These are phyloP conservation scores for Scutellaria minor DNA, from an alignment of 257 asterid species.

Conservation along the genomic window DNA sequence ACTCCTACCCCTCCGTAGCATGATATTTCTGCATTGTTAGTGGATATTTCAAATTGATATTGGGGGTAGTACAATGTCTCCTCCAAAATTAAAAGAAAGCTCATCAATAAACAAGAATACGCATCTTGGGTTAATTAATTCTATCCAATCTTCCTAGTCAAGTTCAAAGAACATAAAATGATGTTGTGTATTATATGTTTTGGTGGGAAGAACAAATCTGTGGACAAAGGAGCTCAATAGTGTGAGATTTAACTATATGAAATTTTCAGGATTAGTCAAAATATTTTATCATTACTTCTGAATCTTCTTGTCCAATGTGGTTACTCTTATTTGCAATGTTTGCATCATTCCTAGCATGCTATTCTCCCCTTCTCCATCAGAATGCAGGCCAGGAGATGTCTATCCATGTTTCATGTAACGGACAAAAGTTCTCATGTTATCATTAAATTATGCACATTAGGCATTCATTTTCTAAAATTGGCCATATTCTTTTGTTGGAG, in stretches of 20 bases:
- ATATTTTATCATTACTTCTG: not conserved
- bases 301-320: not conserved
- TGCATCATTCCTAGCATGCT: not conserved
- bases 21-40: conserved; percentile 1
- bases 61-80: not conserved
- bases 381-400: not conserved
- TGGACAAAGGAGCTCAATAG: not conserved
- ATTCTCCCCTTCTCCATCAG: conserved; percentile 8
- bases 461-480: conserved; percentile 18
- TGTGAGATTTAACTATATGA: not conserved
- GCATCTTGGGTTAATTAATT: not conserved
- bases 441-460: conserved; percentile 22
- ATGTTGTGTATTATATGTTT: not conserved
- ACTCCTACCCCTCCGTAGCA: not conserved
- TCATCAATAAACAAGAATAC: conserved; percentile 14
- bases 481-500: not conserved
- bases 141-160: not conserved
- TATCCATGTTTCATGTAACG: not conserved
- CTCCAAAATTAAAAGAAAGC: conserved; percentile 1
- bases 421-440: conserved; percentile 11
- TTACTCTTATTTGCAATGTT: not conserved
- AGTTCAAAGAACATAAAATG: not conserved
- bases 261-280: not conserved
- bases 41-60: not conserved
- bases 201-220: not conserved